These are phyloP conservation scores for Camellia granthamiana DNA, from an alignment of 148 eudicot species.

Conservation along the genomic window DNA sequence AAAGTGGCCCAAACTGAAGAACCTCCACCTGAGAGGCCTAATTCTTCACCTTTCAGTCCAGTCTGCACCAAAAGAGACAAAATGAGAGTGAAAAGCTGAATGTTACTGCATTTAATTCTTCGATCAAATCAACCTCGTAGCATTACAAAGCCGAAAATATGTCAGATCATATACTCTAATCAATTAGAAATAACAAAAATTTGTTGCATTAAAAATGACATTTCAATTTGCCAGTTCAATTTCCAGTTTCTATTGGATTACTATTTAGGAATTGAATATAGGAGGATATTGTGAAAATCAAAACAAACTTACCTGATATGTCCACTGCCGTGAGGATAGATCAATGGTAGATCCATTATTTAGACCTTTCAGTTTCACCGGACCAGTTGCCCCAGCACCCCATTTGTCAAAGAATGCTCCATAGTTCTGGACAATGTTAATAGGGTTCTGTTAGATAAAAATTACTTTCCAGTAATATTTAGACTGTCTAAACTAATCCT, in stretches of 20 bases:
- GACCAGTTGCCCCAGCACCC: too few species aligned
- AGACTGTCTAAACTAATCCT: too few species aligned
- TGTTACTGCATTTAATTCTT: not conserved
- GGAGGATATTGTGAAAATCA: not conserved
- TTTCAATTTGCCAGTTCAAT: not conserved
- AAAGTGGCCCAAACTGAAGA: too few species aligned
- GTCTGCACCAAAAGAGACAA: too few species aligned
- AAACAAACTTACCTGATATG: conserved; percentile 69
- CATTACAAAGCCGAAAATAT: not conserved
- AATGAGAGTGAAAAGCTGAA: too few species aligned
- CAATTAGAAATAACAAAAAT: not conserved
- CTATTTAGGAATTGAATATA: not conserved
- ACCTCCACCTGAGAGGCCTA: conserved; percentile 93
- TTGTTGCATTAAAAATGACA: not conserved
- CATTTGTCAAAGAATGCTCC: too few species aligned
- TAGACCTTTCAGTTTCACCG: too few species aligned
- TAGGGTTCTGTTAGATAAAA: too few species aligned
- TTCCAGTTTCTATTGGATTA: not conserved
- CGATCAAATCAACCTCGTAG: not conserved
- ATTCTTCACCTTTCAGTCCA: not conserved
- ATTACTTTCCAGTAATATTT: too few species aligned
- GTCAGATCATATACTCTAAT: not conserved
- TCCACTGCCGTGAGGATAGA: conserved; percentile 67
- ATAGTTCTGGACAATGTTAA: too few species aligned
- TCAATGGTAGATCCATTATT: too few species aligned